phyloP scores from a whole-genome alignment of 208 protist genomes.

The Crithidia sp. region DNA sequence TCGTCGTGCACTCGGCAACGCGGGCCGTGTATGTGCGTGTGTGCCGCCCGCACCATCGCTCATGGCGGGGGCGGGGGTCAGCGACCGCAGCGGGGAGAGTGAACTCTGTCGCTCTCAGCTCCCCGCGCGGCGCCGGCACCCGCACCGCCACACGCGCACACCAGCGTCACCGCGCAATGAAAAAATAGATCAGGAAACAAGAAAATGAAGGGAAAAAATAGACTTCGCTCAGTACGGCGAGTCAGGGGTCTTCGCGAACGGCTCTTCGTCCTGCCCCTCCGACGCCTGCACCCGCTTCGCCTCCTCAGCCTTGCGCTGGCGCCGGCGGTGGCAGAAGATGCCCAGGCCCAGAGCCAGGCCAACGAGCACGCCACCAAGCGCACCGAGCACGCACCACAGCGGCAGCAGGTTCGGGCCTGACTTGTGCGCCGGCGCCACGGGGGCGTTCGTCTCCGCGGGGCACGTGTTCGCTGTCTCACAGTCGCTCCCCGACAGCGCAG shows the following conservation, averaged over 20 bases:
- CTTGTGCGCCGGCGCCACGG: neutral
- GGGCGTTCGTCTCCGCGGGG: neutral
- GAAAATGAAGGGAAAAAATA: neutral
- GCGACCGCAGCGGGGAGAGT: neutral
- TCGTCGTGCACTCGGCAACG: no score
- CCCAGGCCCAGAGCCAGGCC: neutral
- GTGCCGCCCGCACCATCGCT: no score
- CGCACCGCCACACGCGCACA: neutral
- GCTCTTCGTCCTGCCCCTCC: neutral
- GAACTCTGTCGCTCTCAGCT: conserved; percentile 3
- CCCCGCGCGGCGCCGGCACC: neutral
- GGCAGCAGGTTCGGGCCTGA: conserved; percentile 7
- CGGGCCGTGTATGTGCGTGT: no score
- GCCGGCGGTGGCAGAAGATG: neutral
- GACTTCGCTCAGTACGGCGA: neutral
- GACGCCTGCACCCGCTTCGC: neutral
- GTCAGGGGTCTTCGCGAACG: neutral
- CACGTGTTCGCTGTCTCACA: neutral
- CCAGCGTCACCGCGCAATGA: neutral
- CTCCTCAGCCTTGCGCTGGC: neutral
- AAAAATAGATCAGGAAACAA: neutral
- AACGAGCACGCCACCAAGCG: neutral
- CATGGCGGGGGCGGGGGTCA: no score
- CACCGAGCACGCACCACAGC: conserved; percentile 15
- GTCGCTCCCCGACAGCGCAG: neutral